Conservation (phyloP, 1,284 basidiomycete genomes). For the Hemileia vastatrix region DNA sequence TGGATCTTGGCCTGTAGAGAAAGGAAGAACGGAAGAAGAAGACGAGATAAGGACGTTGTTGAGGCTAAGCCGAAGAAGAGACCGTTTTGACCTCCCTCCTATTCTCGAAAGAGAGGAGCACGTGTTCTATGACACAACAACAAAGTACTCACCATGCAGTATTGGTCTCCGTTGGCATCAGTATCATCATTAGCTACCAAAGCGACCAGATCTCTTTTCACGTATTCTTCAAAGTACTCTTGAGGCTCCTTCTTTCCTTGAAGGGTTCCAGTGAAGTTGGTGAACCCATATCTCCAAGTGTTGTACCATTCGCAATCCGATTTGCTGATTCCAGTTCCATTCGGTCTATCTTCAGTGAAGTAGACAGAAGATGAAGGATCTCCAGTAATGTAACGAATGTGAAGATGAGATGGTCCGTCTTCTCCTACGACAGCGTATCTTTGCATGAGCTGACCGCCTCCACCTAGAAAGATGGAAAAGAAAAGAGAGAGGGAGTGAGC, state of each 20-base stretch:
- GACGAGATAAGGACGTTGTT: too few species aligned
- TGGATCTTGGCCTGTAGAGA: slow-evolving; percentile 23
- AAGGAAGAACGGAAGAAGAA: too few species aligned
- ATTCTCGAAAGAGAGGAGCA: too few species aligned
- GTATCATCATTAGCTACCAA: slow-evolving; percentile 37
- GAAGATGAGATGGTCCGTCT: slow-evolving; percentile 23
- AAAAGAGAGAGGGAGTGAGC: too few species aligned
- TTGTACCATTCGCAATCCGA: slow-evolving; percentile 34
- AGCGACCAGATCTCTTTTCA: slow-evolving; percentile 36
- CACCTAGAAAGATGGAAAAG: slow-evolving; percentile 7
- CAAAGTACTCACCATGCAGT: slow-evolving; percentile 32
- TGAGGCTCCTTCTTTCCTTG: slow-evolving; percentile 28
- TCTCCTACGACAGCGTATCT: slow-evolving; percentile 37
- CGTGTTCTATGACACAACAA: too few species aligned
- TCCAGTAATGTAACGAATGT: slow-evolving; percentile 36
- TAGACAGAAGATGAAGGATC: slow-evolving; percentile 36
- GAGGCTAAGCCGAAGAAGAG: too few species aligned
- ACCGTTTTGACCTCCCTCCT: too few species aligned
- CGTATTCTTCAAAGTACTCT: slow-evolving; percentile 34
- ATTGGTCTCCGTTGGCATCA: slow-evolving; percentile 31
- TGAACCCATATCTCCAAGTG: slow-evolving; percentile 41
- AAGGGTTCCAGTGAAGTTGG: slow-evolving; percentile 33
- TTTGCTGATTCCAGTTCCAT: neutral
- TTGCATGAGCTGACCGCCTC: slow-evolving; percentile 40
- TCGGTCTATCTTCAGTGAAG: slow-evolving; percentile 36